Conservation (phyloP, 192 early-diverging fungal genomes). For the Rhizoclosmatium sp. region DNA sequence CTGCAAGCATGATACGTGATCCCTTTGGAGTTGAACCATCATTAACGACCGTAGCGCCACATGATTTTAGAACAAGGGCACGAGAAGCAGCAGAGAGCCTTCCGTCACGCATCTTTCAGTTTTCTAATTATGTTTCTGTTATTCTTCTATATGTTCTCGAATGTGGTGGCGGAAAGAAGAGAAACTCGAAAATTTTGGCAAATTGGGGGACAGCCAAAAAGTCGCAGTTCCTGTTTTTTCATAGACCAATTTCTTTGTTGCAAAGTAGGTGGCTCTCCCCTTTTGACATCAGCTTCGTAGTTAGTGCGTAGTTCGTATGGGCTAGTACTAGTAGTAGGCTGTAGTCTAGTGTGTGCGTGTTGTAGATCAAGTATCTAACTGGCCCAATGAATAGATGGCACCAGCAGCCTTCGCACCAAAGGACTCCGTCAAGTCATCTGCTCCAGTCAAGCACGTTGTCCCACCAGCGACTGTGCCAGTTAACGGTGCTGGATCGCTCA, state of each 20-base stretch:
- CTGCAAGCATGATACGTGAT: constrained; percentile 26
- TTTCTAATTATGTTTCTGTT: neutral
- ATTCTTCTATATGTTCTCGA: neutral
- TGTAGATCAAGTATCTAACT: too few species aligned
- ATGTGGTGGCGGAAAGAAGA: too few species aligned
- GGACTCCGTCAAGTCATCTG: constrained; percentile 3
- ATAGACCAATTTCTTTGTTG: neutral
- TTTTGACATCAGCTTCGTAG: too few species aligned
- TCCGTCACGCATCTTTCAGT: constrained; percentile 33
- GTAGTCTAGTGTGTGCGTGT: too few species aligned
- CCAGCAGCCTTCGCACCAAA: too few species aligned
- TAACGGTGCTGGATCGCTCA: constrained; percentile 86
- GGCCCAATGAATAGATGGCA: too few species aligned
- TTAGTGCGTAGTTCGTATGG: too few species aligned
- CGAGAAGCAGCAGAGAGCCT: constrained; percentile 24
- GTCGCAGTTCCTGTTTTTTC: neutral
- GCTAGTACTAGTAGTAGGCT: too few species aligned
- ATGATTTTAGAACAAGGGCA: constrained; percentile 30
- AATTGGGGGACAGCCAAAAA: neutral
- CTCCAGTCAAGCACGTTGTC: constrained; percentile 32
- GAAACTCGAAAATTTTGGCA: too few species aligned
- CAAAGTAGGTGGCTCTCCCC: too few species aligned
- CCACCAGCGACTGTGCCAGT: constrained; percentile 62
- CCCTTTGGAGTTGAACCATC: neutral
- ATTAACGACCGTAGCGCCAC: neutral